These are phyloP conservation scores for Botrytis deweyae DNA, from an alignment of 2,329 filamentous ascomycete genomes.

Conservation along the genomic window DNA sequence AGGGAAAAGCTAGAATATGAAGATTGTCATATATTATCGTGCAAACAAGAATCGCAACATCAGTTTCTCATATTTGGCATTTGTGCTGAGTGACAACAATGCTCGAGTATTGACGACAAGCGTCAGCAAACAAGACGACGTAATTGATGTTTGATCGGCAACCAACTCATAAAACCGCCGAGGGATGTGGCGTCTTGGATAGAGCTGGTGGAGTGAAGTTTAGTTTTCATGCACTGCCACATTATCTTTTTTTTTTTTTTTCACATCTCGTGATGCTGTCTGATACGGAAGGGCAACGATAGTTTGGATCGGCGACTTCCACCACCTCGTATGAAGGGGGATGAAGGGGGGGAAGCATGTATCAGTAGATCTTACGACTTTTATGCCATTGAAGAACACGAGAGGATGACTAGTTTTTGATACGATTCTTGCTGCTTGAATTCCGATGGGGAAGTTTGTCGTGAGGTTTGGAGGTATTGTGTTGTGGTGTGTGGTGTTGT, in stretches of 20 bases:
- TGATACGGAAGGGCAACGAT: conserved; percentile 2
- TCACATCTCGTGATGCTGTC: conserved; percentile 28
- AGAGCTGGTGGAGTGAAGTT: neutral
- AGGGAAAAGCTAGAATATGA: neutral
- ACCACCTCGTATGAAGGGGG: conserved; percentile 1
- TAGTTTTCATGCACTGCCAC: conserved; percentile 17
- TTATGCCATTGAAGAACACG: conserved; percentile 13
- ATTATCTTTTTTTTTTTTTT: conserved; percentile 23
- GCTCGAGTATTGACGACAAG: neutral
- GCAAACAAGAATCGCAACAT: neutral
- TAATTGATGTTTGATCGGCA: conserved; percentile 3
- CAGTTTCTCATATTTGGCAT: neutral
- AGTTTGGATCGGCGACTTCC: conserved; percentile 13
- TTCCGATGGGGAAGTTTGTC: neutral
- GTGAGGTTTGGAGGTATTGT: neutral
- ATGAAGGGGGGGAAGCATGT: neutral
- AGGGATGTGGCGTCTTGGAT: neutral
- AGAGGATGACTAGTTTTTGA: neutral
- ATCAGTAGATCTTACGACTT: conserved; percentile 17
- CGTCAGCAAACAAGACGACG: neutral
- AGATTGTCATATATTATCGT: neutral
- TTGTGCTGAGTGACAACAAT: neutral
- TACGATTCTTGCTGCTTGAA: conserved; percentile 1
- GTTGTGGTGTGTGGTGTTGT: neutral
- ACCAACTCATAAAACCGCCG: neutral